These are phyloP conservation scores for Sclerotinia borealis DNA, from an alignment of 2,329 filamentous ascomycete species.

Conservation along the genomic window DNA sequence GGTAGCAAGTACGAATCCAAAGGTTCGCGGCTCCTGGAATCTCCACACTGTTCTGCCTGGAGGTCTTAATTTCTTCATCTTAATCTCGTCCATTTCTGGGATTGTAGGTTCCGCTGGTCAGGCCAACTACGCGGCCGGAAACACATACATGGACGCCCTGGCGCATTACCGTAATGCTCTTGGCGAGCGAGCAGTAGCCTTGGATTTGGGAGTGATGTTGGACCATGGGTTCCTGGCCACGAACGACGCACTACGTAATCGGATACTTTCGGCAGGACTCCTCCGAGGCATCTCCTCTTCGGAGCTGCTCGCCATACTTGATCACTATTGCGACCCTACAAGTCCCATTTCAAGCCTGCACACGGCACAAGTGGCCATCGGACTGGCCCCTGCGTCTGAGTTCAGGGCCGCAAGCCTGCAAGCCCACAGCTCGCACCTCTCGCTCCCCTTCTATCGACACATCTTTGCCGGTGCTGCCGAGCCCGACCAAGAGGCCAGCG, in stretches of 20 bases:
- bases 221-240: conserved; percentile 10
- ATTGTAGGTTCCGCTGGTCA: conserved; percentile 14
- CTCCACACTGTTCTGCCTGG: conserved; percentile 14
- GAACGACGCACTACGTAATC: conserved; percentile 10
- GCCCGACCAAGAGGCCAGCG: too few relatives aligned
- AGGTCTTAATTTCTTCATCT: conserved; percentile 37
- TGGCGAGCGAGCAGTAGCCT: conserved; percentile 13
- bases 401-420: not conserved
- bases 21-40: conserved; percentile 24
- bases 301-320: not conserved
- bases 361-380: not conserved
- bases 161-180: conserved; percentile 9
- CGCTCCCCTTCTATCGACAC: too few relatives aligned
- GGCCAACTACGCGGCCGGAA: conserved; percentile 23
- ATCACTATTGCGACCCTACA: not conserved
- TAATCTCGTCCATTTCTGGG: conserved; percentile 33
- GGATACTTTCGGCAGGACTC: not conserved
- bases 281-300: not conserved
- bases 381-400: not conserved
- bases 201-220: conserved; percentile 15
- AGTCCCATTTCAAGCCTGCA: not conserved
- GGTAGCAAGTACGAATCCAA: conserved; percentile 31
- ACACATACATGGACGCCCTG: conserved; percentile 25
- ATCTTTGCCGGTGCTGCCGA: too few relatives aligned
- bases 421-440: too few relatives aligned